Conservation (phyloP, 148 eudicot genomes). For the Drosera capensis region DNA sequence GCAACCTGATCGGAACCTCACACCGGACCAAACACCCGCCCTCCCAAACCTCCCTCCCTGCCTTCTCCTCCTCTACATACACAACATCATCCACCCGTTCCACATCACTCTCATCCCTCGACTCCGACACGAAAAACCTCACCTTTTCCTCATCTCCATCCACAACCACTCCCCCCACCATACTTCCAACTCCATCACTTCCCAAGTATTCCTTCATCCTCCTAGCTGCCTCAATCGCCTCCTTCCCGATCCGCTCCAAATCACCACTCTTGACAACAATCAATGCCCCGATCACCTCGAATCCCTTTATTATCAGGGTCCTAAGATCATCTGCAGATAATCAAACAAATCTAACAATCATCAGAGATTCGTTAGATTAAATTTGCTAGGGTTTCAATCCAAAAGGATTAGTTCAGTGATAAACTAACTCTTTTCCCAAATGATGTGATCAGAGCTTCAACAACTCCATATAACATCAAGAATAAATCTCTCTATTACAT, state of each 20-base stretch:
- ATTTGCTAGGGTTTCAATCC: too few species aligned
- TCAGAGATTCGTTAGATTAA: too few species aligned
- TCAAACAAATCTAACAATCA: neutral
- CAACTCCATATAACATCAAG: too few species aligned
- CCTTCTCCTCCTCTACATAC: constrained; percentile 59
- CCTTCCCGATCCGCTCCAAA: constrained; percentile 19
- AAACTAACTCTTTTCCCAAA: too few species aligned
- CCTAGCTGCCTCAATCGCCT: constrained; percentile 35
- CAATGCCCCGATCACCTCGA: constrained; percentile 76
- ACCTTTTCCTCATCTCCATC: constrained; percentile 20
- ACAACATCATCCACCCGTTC: constrained; percentile 38
- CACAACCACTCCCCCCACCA: constrained; percentile 49
- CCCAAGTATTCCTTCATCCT: constrained; percentile 28
- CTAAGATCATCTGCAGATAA: constrained; percentile 38
- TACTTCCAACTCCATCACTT: constrained; percentile 10
- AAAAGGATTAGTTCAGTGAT: too few species aligned
- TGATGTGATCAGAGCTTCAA: too few species aligned
- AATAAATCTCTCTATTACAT: too few species aligned
- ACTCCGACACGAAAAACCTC: constrained; percentile 37
- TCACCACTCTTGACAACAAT: constrained; percentile 23
- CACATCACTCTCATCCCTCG: constrained; percentile 17
- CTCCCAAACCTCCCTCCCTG: constrained; percentile 72
- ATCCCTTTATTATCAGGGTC: constrained; percentile 49
- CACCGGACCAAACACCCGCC: constrained; percentile 69
- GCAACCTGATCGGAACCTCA: constrained; percentile 54